Conservation (phyloP, 1,139 yeast genomes). For the Debaryomyces udenii region DNA sequence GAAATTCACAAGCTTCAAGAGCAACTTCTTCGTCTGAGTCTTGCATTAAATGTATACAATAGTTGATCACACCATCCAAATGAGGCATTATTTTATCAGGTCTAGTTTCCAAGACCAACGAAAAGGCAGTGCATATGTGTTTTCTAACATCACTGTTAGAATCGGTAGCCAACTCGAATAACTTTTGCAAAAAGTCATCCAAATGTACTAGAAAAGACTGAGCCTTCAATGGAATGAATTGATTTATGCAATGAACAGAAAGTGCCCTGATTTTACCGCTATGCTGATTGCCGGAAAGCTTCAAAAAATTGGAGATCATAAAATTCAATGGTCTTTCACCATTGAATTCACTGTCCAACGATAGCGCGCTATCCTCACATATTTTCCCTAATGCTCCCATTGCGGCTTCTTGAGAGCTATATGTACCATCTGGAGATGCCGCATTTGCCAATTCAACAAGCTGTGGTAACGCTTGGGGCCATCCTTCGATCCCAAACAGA, state of each 20-base stretch:
- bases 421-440: slow-evolving; percentile 38
- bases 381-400: slow-evolving; percentile 82
- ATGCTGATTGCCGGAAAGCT: slow-evolving; percentile 41
- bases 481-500: slow-evolving; percentile 65
- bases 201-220: slow-evolving; percentile 66
- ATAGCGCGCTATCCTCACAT: slow-evolving; percentile 76
- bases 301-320: slow-evolving; percentile 66
- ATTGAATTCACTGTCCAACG: slow-evolving; percentile 61
- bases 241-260: slow-evolving; percentile 74
- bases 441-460: slow-evolving; percentile 57
- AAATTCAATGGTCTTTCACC: slow-evolving; percentile 71
- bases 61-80: slow-evolving; percentile 80
- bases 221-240: slow-evolving; percentile 68
- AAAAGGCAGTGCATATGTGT: slow-evolving; percentile 78
- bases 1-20: slow-evolving; percentile 90
- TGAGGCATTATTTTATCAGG: slow-evolving; percentile 84
- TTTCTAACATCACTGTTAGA: slow-evolving; percentile 62
- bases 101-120: slow-evolving; percentile 70
- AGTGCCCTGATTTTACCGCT: slow-evolving; percentile 60
- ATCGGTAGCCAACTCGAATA: slow-evolving; percentile 70
- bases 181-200: slow-evolving; percentile 63
- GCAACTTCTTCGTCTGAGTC: slow-evolving; percentile 70
- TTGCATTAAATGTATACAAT: slow-evolving; percentile 79
- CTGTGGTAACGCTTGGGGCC: slow-evolving; percentile 77
- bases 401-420: slow-evolving; percentile 60